These are phyloP conservation scores for Tuber microsphaerosporum DNA, from an alignment of 495 filamentous ascomycete species.

Conservation along the genomic window DNA sequence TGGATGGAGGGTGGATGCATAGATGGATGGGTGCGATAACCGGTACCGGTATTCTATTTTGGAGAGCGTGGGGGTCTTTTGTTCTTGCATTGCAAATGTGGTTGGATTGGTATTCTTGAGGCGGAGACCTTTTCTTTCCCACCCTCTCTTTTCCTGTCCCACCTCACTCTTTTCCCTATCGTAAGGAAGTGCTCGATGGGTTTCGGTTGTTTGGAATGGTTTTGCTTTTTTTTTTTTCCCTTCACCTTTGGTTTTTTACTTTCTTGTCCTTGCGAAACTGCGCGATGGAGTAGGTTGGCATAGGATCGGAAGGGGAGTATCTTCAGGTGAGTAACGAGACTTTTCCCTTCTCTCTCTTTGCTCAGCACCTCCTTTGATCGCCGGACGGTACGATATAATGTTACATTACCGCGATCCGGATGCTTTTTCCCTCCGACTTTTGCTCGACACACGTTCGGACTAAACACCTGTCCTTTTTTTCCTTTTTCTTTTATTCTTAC, in stretches of 20 bases:
- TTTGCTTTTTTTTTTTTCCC: not conserved
- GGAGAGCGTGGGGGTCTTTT: not conserved
- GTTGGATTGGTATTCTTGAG: not conserved
- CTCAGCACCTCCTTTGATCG: not conserved
- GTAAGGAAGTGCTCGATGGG: not conserved
- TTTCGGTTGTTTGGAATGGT: not conserved
- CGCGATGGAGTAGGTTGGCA: conserved; percentile 3
- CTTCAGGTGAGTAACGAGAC: not conserved
- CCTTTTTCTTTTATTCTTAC: not conserved
- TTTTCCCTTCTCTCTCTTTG: not conserved
- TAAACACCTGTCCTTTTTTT: not conserved
- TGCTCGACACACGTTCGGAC: not conserved
- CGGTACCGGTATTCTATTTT: conserved; percentile 1
- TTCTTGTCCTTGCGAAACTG: not conserved
- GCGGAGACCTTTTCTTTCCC: not conserved
- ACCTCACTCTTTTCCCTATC: not conserved
- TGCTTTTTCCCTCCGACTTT: not conserved
- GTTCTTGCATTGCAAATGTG: not conserved
- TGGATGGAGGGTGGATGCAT: not conserved
- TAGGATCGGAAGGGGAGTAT: not conserved
- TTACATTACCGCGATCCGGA: not conserved
- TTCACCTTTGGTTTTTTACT: not conserved
- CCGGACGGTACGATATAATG: not conserved
- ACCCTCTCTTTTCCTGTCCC: not conserved
- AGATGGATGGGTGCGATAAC: not conserved